Evolutionary conservation across 2,329 filamentous ascomycete genomes (phyloP).

Genomic region (Microdochium trichocladiopsis): DNA sequence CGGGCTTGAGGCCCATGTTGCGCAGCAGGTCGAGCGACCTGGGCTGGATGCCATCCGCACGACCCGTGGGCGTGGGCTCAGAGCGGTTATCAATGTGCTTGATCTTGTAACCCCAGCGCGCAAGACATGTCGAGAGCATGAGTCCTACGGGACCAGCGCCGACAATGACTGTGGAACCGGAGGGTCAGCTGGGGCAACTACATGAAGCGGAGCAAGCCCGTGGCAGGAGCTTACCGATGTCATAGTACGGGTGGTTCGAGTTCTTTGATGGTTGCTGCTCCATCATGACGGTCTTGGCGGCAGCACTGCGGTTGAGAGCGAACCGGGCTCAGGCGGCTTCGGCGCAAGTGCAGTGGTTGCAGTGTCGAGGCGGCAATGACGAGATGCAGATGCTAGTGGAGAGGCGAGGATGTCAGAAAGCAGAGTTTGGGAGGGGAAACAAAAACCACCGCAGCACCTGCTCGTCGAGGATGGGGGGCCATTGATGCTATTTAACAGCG

Average conservation of each 20-base stretch:
- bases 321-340: background rate
- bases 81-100: constrained; percentile 91
- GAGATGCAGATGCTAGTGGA: background rate
- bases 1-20: constrained; percentile 84
- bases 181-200: background rate
- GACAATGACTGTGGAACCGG: constrained; percentile 59
- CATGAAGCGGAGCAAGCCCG: background rate
- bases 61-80: constrained; percentile 76
- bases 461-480: background rate
- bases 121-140: constrained; percentile 79
- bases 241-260: constrained; percentile 24
- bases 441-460: background rate
- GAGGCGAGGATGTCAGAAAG: background rate
- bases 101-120: constrained; percentile 89
- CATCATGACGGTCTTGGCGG: constrained; percentile 8
- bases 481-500: background rate
- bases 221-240: constrained; percentile 40
- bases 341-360: background rate
- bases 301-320: too few relatives aligned
- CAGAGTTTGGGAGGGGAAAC: background rate
- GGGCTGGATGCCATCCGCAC: constrained; percentile 88
- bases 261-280: constrained; percentile 11
- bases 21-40: constrained; percentile 79
- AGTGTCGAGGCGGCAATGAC: background rate
- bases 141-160: constrained; percentile 86